These are phyloP conservation scores for Alternaria longipes DNA, from an alignment of 2,329 filamentous ascomycete genomes.

Conservation along the genomic window DNA sequence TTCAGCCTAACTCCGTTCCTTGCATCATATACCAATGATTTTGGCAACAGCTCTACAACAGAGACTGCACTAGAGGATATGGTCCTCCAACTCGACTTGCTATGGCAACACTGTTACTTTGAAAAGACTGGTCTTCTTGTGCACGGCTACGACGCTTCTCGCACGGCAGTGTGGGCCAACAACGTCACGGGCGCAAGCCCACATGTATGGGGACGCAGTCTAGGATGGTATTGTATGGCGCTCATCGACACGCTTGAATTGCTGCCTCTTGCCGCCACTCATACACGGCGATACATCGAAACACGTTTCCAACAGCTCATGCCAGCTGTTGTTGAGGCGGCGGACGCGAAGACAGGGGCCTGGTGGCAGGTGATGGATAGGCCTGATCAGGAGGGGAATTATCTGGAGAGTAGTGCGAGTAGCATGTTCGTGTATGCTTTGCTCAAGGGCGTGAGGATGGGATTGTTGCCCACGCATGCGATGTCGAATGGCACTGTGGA, in stretches of 20 bases:
- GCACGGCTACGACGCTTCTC: conserved; percentile 64
- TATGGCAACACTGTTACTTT: conserved; percentile 55
- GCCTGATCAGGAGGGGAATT: conserved; percentile 62
- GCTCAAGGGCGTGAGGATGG: conserved; percentile 54
- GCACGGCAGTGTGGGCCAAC: conserved; percentile 63
- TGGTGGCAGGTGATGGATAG: conserved; percentile 68
- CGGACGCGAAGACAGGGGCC: conserved; percentile 49
- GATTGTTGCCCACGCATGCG: conserved; percentile 32
- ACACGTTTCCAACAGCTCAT: conserved; percentile 13
- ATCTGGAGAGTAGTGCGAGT: conserved; percentile 67
- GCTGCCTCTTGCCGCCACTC: conserved; percentile 22
- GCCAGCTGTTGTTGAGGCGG: conserved; percentile 51
- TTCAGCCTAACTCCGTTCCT: conserved; percentile 60
- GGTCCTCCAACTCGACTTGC: conserved; percentile 44
- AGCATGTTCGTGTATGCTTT: conserved; percentile 67
- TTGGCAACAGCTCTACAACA: not conserved
- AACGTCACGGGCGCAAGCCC: conserved; percentile 61
- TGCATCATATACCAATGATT: conserved; percentile 32
- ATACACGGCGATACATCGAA: not conserved
- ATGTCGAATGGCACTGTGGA: not conserved
- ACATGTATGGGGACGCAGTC: conserved; percentile 63
- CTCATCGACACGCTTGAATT: conserved; percentile 61
- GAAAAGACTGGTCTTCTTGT: conserved; percentile 56
- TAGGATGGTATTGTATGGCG: conserved; percentile 65
- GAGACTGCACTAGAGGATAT: conserved; percentile 24